Evolutionary conservation across 352 stramenopile species (phyloP).

Genomic region (Plasmopara muralis): DNA sequence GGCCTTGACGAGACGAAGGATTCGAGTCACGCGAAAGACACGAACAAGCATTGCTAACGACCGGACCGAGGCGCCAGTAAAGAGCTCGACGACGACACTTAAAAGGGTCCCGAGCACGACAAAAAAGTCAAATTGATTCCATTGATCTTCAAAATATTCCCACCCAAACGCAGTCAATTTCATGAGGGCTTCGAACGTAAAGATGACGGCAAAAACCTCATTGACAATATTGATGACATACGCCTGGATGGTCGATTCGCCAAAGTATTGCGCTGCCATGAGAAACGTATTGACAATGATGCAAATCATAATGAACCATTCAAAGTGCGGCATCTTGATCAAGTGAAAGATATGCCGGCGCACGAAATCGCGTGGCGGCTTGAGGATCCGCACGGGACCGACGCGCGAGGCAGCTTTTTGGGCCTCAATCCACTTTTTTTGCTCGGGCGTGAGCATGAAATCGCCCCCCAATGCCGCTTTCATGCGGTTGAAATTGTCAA

Average conservation of each 20-base stretch:
- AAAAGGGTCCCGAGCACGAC: slow-evolving; percentile 60
- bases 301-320: slow-evolving; percentile 83
- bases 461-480: slow-evolving; percentile 68
- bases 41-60: slow-evolving; percentile 86
- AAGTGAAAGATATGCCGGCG: slow-evolving; percentile 61
- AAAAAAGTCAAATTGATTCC: slow-evolving; percentile 89
- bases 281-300: slow-evolving; percentile 88
- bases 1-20: slow-evolving; percentile 75
- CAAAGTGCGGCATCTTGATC: slow-evolving; percentile 65
- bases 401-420: slow-evolving; percentile 59
- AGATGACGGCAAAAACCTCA: slow-evolving; percentile 82
- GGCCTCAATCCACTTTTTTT: slow-evolving; percentile 88
- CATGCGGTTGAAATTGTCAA: slow-evolving; percentile 93
- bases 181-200: slow-evolving; percentile 81
- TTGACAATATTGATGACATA: slow-evolving; percentile 70
- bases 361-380: slow-evolving; percentile 40
- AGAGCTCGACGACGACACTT: slow-evolving; percentile 50
- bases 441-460: slow-evolving; percentile 82
- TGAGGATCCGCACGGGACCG: slow-evolving; percentile 52
- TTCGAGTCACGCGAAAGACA: slow-evolving; percentile 86
- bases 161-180: slow-evolving; percentile 79
- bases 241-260: slow-evolving; percentile 52
- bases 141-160: slow-evolving; percentile 80
- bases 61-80: slow-evolving; percentile 49
- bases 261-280: slow-evolving; percentile 86